Percentiles rank a stretch among this genome's conserved stretches.
Conservation (phyloP, 2,329 filamentous ascomycete species). For the Fusarium sp. region DNA sequence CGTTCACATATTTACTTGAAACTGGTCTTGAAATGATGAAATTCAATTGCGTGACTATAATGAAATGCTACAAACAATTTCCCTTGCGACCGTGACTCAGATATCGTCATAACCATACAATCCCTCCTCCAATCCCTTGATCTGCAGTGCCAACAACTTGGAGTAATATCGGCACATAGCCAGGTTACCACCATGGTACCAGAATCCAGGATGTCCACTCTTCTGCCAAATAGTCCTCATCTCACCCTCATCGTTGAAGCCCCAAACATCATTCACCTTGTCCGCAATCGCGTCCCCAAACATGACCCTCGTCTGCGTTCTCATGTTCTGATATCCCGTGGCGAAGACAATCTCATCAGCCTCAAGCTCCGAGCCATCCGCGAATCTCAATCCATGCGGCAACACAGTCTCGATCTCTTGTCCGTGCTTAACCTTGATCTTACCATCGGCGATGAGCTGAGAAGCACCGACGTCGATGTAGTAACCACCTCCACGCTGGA, state of each 20-base stretch:
- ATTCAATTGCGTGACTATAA: not conserved
- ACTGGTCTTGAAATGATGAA: rapidly evolving
- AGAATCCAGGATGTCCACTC: slow-evolving; percentile 71
- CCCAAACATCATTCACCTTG: slow-evolving; percentile 68
- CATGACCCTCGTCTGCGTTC: slow-evolving; percentile 67
- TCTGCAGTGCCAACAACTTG: slow-evolving; percentile 61
- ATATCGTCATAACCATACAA: slow-evolving; percentile 49
- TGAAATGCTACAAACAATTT: not conserved
- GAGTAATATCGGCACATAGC: slow-evolving; percentile 71
- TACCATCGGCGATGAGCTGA: slow-evolving; percentile 69
- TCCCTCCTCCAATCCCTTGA: slow-evolving; percentile 56
- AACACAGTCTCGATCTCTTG: slow-evolving; percentile 64
- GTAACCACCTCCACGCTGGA: slow-evolving; percentile 73
- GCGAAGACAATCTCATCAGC: slow-evolving; percentile 73
- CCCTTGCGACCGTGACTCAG: rapidly evolving
- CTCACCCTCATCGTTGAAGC: slow-evolving; percentile 67
- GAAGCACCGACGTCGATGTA: slow-evolving; percentile 76
- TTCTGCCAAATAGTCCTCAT: slow-evolving; percentile 66
- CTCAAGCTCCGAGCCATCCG: slow-evolving; percentile 64
- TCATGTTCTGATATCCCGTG: slow-evolving; percentile 76
- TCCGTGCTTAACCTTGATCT: slow-evolving; percentile 70
- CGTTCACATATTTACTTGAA: not conserved
- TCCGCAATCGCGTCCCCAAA: slow-evolving; percentile 71
- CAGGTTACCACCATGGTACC: slow-evolving; percentile 73
- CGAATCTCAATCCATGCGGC: slow-evolving; percentile 55